phyloP scores from a whole-genome alignment of 257 asterid species.

The Petunia axillaris region DNA sequence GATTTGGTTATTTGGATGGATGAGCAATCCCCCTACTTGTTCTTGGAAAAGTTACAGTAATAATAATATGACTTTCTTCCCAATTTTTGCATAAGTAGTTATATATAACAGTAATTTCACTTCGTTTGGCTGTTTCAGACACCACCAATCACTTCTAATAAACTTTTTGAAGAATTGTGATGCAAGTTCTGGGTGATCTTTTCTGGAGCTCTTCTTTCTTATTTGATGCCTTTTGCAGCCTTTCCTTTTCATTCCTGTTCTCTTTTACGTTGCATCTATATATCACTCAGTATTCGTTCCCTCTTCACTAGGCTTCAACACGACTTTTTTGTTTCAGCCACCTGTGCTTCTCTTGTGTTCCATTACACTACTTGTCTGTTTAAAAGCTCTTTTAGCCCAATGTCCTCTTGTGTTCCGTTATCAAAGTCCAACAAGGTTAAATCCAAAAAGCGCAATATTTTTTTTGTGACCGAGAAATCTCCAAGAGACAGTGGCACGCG shows the following conservation, averaged over 20 bases:
- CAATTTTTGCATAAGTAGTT: background rate
- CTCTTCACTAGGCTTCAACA: too few relatives aligned
- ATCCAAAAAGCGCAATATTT: background rate
- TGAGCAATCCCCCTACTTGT: background rate
- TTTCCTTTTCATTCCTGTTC: background rate
- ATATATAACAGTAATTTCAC: background rate
- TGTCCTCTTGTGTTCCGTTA: background rate
- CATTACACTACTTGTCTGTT: background rate
- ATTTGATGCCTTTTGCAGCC: background rate
- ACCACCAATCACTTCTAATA: background rate
- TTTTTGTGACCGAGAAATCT: too few relatives aligned
- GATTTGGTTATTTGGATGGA: background rate
- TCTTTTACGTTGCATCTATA: too few relatives aligned
- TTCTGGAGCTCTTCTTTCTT: background rate
- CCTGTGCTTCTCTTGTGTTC: background rate
- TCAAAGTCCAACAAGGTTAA: background rate
- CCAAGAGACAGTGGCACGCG: too few relatives aligned
- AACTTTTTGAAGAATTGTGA: slow-evolving; percentile 5
- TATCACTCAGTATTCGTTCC: background rate
- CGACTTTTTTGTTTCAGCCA: background rate
- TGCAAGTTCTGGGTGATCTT: background rate
- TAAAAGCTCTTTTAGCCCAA: background rate
- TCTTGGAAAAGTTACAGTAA: background rate
- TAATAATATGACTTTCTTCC: slow-evolving; percentile 3
- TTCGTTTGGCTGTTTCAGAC: background rate